Percentiles rank a stretch among this genome's conserved stretches.
These are phyloP conservation scores for Tulasnella calospora DNA, from an alignment of 768 basidiomycete species.

Conservation along the genomic window DNA sequence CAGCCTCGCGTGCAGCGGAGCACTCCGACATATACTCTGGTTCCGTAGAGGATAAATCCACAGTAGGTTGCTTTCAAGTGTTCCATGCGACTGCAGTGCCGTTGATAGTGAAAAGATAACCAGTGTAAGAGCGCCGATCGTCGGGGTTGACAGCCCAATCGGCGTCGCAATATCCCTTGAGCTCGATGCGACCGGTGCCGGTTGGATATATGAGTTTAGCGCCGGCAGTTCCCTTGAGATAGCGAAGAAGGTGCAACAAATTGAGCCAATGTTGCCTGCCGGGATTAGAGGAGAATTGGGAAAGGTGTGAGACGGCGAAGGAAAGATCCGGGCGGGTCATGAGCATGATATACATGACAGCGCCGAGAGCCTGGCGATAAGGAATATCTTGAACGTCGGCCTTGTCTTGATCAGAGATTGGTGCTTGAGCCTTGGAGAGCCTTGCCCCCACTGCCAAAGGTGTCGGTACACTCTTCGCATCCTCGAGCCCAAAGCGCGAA, in stretches of 20 bases:
- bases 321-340: slow-evolving; percentile 39
- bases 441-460: background rate
- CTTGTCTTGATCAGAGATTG: background rate
- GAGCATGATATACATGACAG: slow-evolving; percentile 36
- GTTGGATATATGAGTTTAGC: slow-evolving; percentile 25
- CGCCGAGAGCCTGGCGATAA: slow-evolving; percentile 29
- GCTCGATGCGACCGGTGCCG: background rate
- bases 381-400: background rate
- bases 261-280: slow-evolving; percentile 33
- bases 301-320: slow-evolving; percentile 33
- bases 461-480: background rate
- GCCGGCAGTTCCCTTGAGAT: slow-evolving; percentile 34
- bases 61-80: slow-evolving; percentile 17
- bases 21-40: slow-evolving; percentile 29
- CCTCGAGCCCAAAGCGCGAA: background rate
- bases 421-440: background rate
- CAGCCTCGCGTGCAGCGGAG: slow-evolving; percentile 28
- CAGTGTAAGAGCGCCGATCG: background rate
- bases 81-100: slow-evolving; percentile 24
- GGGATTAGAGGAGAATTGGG: slow-evolving; percentile 32
- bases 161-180: slow-evolving; percentile 34
- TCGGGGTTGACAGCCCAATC: slow-evolving; percentile 34
- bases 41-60: slow-evolving; percentile 26
- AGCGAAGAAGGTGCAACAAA: slow-evolving; percentile 32
- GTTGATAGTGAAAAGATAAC: background rate